phyloP scores from a whole-genome alignment of 2,329 filamentous ascomycete species.

The Colletotrichum karsti region DNA sequence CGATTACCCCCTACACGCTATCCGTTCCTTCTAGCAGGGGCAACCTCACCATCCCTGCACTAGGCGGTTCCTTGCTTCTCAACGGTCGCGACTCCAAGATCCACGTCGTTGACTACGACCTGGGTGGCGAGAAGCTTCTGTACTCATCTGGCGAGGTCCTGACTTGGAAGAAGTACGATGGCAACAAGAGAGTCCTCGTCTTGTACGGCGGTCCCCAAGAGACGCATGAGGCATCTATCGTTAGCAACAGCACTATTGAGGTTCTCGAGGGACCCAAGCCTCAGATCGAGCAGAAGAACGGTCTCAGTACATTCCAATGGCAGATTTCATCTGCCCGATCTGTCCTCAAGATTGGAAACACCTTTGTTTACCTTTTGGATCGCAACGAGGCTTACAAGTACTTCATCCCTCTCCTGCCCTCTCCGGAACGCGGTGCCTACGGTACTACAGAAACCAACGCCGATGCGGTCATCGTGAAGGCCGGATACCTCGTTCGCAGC shows the following conservation, averaged over 20 bases:
- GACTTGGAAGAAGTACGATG: constrained; percentile 71
- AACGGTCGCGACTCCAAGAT: constrained; percentile 69
- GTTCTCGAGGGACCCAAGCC: neutral
- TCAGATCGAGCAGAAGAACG: neutral
- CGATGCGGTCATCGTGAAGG: constrained; percentile 30
- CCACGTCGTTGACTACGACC: constrained; percentile 69
- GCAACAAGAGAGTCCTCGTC: constrained; percentile 63
- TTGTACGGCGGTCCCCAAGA: constrained; percentile 69
- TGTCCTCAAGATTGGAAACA: constrained; percentile 5
- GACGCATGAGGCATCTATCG: constrained; percentile 64
- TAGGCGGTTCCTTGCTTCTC: constrained; percentile 60
- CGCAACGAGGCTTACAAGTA: constrained; percentile 34
- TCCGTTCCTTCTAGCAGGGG: constrained; percentile 62
- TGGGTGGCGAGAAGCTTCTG: constrained; percentile 63
- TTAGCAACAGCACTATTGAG: neutral
- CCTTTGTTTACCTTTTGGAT: constrained; percentile 24
- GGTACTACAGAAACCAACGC: constrained; percentile 9
- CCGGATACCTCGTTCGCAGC: constrained; percentile 32
- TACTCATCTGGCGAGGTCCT: constrained; percentile 74
- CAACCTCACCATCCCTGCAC: constrained; percentile 62
- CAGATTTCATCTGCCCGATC: neutral
- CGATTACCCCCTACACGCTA: constrained; percentile 64
- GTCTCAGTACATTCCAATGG: neutral
- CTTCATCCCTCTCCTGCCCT: constrained; percentile 28
- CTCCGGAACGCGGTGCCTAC: constrained; percentile 1